A percentile compares a stretch with the other conserved stretches of the same genome.
phyloP scores from a whole-genome alignment of 305 asterid species.

The Andrographis paniculata region DNA sequence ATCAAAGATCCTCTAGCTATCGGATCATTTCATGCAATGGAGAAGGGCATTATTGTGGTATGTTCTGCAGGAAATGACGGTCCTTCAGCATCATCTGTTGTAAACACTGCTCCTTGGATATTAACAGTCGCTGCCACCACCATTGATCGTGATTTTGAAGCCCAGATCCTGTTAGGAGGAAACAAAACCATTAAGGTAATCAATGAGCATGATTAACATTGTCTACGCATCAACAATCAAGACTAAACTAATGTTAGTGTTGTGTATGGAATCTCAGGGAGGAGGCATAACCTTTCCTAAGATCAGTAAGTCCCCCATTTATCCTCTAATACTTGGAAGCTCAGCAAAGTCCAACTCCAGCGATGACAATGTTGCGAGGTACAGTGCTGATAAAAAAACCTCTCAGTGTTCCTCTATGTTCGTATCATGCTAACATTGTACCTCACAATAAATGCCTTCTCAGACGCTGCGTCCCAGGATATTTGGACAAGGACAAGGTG shows the following conservation, averaged over 20 bases:
- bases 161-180: conserved; percentile 51
- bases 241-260: neutral
- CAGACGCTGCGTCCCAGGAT: conserved; percentile 49
- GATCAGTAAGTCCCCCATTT: conserved; percentile 38
- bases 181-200: conserved; percentile 52
- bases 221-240: neutral
- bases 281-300: conserved; percentile 61
- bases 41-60: conserved; percentile 52
- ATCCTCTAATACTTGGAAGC: conserved; percentile 47
- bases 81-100: conserved; percentile 33
- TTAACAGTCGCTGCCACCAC: conserved; percentile 82
- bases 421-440: neutral
- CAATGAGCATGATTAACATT: neutral
- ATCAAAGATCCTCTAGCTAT: conserved; percentile 50
- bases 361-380: conserved; percentile 34
- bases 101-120: conserved; percentile 83
- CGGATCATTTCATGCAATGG: conserved; percentile 69
- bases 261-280: conserved; percentile 34
- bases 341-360: conserved; percentile 29
- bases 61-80: conserved; percentile 85
- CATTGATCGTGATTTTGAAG: conserved; percentile 63
- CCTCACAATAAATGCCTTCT: conserved; percentile 1
- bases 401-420: no score
- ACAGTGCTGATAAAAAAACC: neutral
- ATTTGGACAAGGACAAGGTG: conserved; percentile 39